These are phyloP conservation scores for Diaporthe ampelina DNA, from an alignment of 2,329 filamentous ascomycete genomes.

Conservation along the genomic window DNA sequence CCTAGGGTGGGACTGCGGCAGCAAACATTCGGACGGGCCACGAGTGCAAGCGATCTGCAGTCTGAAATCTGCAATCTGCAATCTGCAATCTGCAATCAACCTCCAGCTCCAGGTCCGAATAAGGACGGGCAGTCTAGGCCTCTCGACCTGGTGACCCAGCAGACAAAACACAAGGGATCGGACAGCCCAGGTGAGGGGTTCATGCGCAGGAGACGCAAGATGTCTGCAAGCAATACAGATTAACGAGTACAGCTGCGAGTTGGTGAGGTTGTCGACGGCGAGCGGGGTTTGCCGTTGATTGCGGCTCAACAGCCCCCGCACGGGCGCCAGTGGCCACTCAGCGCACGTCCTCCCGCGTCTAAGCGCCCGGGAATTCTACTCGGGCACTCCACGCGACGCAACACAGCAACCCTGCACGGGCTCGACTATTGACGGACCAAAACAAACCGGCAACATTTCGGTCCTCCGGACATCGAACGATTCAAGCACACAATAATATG, in stretches of 20 bases:
- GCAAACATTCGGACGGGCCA: not conserved
- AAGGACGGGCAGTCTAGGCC: not conserved
- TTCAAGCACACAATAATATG: no score
- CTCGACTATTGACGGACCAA: not conserved
- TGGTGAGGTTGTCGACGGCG: not conserved
- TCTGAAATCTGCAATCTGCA: not conserved
- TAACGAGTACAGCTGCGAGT: not conserved
- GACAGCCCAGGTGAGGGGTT: not conserved
- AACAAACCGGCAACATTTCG: not conserved
- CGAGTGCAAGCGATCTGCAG: not conserved
- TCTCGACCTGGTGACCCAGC: no score
- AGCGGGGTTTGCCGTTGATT: not conserved
- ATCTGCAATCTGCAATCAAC: not conserved
- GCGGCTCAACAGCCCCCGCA: constrained; percentile 27
- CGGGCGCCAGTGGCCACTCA: not conserved
- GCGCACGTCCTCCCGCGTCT: constrained; percentile 24
- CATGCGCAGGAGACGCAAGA: not conserved
- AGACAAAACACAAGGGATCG: not conserved
- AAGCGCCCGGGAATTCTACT: constrained; percentile 2
- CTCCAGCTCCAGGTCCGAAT: not conserved
- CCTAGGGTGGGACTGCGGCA: not conserved
- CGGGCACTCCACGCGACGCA: not conserved
- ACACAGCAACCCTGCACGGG: not conserved
- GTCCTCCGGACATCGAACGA: not conserved
- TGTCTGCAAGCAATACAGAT: not conserved